Percentiles rank a stretch among this genome's conserved stretches.
Conservation (phyloP, 139 green algal species). For the Coelastrella sp. region DNA sequence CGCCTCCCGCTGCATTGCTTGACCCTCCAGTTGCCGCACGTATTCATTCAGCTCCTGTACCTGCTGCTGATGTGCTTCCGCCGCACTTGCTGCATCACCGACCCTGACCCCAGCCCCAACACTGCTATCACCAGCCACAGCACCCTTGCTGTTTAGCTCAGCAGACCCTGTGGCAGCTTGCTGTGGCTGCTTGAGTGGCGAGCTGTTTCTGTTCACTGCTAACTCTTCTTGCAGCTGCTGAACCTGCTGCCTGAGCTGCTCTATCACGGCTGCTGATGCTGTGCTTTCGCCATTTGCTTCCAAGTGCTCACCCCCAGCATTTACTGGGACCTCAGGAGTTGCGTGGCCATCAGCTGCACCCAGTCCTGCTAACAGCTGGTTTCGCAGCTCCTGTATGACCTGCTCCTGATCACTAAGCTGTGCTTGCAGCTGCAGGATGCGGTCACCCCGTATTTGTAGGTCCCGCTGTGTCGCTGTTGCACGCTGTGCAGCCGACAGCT, state of each 20-base stretch:
- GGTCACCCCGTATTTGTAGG: background rate
- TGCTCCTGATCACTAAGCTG: conserved; percentile 4
- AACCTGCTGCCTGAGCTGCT: conserved; percentile 15
- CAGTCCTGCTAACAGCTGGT: background rate
- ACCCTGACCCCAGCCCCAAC: too few species aligned
- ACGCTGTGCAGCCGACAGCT: background rate
- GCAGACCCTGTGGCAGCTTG: background rate
- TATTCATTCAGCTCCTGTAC: background rate
- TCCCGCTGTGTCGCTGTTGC: background rate
- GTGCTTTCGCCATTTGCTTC: background rate
- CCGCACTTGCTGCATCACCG: background rate
- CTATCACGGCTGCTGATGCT: background rate
- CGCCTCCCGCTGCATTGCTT: conserved; percentile 25
- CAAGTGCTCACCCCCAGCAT: background rate
- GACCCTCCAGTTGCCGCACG: conserved; percentile 9
- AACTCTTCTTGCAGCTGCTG: conserved; percentile 25
- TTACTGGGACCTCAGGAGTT: background rate
- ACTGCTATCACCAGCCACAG: too few species aligned
- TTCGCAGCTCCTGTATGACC: background rate
- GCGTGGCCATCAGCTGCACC: background rate
- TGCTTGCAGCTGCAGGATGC: conserved; percentile 18
- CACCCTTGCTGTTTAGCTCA: background rate
- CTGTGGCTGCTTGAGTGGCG: background rate
- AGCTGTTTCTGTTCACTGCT: background rate
- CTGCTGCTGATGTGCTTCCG: background rate